phyloP scores from a whole-genome alignment of 352 stramenopile genomes.

The Pythium grandisporangium region DNA sequence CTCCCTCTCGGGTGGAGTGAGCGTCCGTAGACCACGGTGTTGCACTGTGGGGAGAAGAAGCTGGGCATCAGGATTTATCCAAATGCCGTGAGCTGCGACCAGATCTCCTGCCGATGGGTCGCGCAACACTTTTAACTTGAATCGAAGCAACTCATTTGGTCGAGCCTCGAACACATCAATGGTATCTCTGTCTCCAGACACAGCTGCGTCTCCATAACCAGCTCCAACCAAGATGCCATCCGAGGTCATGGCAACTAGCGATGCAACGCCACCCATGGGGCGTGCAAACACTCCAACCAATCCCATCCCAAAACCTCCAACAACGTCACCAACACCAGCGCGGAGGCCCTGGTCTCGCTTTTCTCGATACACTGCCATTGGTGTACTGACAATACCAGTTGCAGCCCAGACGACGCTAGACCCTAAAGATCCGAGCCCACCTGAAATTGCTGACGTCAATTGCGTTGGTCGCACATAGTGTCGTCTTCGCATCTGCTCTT shows the following conservation, averaged over 20 bases:
- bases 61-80: slow-evolving; percentile 25
- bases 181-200: slow-evolving; percentile 17
- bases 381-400: slow-evolving; percentile 66
- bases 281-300: slow-evolving; percentile 71
- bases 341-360: slow-evolving; percentile 48
- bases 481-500: slow-evolving; percentile 43
- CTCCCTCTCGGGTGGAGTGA: slow-evolving; percentile 12
- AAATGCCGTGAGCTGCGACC: slow-evolving; percentile 56
- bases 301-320: slow-evolving; percentile 67
- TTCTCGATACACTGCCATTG: slow-evolving; percentile 66
- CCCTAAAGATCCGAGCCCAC: slow-evolving; percentile 58
- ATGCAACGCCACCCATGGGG: slow-evolving; percentile 69
- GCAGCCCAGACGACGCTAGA: slow-evolving; percentile 71
- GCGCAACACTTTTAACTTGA: slow-evolving; percentile 66
- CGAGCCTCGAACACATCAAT: slow-evolving; percentile 38
- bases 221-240: slow-evolving; percentile 63
- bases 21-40: slow-evolving; percentile 14
- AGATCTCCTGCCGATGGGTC: slow-evolving; percentile 35
- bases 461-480: slow-evolving; percentile 61
- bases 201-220: slow-evolving; percentile 25
- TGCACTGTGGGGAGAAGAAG: slow-evolving; percentile 10
- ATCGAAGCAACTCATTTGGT: slow-evolving; percentile 63
- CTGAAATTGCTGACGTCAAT: slow-evolving; percentile 47
- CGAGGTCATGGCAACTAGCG: slow-evolving; percentile 64
- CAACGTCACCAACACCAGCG: slow-evolving; percentile 48